Evolutionary conservation across 2,329 filamentous ascomycete species (phyloP).

Genomic region (Falciphora oryzae): DNA sequence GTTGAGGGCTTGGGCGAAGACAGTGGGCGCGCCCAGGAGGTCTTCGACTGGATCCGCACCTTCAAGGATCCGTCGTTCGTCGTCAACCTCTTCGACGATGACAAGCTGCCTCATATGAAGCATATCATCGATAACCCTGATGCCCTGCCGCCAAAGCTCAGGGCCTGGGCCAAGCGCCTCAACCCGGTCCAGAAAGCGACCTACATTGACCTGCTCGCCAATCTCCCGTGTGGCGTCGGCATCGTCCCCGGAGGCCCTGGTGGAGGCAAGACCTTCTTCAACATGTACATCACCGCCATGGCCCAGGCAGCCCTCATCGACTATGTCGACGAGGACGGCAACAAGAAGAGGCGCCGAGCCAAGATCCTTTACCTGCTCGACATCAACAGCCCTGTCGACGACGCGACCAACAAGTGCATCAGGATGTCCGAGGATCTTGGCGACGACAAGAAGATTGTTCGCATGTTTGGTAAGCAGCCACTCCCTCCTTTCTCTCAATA

Average conservation of each 20-base stretch:
- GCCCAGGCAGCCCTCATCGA: constrained; percentile 16
- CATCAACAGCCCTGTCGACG: constrained; percentile 41
- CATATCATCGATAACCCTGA: constrained; percentile 12
- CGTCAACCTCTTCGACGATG: constrained; percentile 17
- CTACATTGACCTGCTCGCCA: constrained; percentile 28
- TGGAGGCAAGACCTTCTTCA: constrained; percentile 43
- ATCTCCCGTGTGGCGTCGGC: constrained; percentile 36
- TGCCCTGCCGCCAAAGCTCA: constrained; percentile 14
- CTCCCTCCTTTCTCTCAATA: too few relatives aligned
- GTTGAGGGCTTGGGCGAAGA: not conserved
- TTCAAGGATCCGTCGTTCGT: constrained; percentile 16
- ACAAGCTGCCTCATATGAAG: constrained; percentile 18
- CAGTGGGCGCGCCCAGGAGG: not conserved
- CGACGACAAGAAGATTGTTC: constrained; percentile 28
- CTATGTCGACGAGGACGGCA: constrained; percentile 2
- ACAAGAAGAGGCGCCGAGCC: constrained; percentile 19
- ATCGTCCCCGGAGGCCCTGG: constrained; percentile 42
- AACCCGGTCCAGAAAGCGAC: constrained; percentile 33
- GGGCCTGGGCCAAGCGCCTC: constrained; percentile 25
- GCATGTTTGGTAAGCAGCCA: constrained; percentile 26
- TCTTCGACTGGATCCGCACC: constrained; percentile 18
- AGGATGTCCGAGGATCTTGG: constrained; percentile 30
- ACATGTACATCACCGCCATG: constrained; percentile 34
- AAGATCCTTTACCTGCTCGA: constrained; percentile 41
- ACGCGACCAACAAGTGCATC: constrained; percentile 37